phyloP scores from a whole-genome alignment of 306 rosid species.

The Sophora flavescens region DNA sequence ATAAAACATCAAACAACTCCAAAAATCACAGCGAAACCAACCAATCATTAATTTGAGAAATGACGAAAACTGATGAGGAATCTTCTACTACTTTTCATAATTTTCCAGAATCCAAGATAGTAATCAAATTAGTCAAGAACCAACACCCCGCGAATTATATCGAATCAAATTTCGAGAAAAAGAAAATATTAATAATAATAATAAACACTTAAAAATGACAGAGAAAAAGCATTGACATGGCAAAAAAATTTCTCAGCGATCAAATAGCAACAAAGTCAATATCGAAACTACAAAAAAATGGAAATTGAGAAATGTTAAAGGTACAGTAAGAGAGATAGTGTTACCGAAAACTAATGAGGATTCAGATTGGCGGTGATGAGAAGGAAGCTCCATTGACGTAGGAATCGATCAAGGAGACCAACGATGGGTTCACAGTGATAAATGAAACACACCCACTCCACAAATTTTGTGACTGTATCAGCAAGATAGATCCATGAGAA shows the following conservation, averaged over 20 bases:
- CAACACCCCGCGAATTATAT: neutral
- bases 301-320: neutral
- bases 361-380: slow-evolving; percentile 43
- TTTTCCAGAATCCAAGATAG: no score
- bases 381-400: slow-evolving; percentile 66
- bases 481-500: no score
- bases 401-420: neutral
- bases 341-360: slow-evolving; percentile 48
- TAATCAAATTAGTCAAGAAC: neutral
- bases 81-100: no score
- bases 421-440: no score
- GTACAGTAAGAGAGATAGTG: neutral
- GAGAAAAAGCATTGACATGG: neutral
- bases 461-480: no score
- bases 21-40: no score
- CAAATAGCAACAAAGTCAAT: neutral
- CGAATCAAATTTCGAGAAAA: slow-evolving; percentile 16
- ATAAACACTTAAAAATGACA: neutral
- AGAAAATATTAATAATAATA: no score
- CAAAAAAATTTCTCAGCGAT: neutral
- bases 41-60: no score
- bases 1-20: no score
- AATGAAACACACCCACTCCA: no score
- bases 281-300: neutral
- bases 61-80: no score